A percentile compares a stretch with the other conserved stretches of the same genome.
phyloP scores from a whole-genome alignment of 2,329 filamentous ascomycete genomes.

The Xylariaceae sp. region DNA sequence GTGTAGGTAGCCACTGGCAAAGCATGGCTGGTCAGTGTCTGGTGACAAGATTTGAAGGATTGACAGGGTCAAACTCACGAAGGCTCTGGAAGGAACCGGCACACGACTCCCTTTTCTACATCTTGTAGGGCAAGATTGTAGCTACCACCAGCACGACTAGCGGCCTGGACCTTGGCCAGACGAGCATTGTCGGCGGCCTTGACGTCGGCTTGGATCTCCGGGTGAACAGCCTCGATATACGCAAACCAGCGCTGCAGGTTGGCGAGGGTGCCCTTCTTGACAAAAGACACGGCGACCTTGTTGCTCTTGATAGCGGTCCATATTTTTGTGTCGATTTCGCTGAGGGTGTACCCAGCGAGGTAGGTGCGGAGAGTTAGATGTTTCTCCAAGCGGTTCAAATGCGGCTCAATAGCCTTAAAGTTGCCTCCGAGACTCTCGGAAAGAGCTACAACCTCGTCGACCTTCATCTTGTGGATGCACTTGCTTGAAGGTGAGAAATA shows the following conservation, averaged over 20 bases:
- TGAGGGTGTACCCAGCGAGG: conserved; percentile 74
- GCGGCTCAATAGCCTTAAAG: conserved; percentile 76
- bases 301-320: conserved; percentile 83
- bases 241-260: conserved; percentile 85
- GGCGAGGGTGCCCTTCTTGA: conserved; percentile 71
- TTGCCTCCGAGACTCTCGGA: conserved; percentile 56
- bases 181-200: conserved; percentile 66
- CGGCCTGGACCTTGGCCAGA: conserved; percentile 64
- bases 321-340: conserved; percentile 72
- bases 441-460: conserved; percentile 51
- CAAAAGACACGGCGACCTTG: conserved; percentile 74
- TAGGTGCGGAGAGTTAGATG: conserved; percentile 85
- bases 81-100: conserved; percentile 89
- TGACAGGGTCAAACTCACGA: conserved; percentile 52
- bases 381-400: conserved; percentile 74
- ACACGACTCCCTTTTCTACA: conserved; percentile 84
- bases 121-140: conserved; percentile 86
- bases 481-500: too few relatives aligned
- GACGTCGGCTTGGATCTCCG: conserved; percentile 67
- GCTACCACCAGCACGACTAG: conserved; percentile 74
- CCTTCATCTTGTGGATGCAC: conserved; percentile 59
- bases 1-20: conserved; percentile 71
- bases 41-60: neutral
- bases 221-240: conserved; percentile 77
- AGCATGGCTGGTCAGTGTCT: neutral